Base-by-base conservation (phyloP, 371 early-diverging fungal species). In the Spiromyces aspiralis region DNA sequence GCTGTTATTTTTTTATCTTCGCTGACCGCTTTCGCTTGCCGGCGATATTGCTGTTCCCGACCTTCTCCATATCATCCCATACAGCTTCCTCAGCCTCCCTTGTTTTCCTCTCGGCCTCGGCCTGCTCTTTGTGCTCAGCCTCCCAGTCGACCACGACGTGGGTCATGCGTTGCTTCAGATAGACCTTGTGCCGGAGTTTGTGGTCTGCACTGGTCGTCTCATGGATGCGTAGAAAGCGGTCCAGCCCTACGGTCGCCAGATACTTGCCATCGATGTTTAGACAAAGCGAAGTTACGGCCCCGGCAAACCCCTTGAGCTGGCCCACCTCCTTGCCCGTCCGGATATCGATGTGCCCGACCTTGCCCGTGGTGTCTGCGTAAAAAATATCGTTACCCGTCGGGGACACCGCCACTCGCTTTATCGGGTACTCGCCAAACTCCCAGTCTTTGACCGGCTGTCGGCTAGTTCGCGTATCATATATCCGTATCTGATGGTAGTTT, bases 141-240 rank as follows among this genome's bases (percentile, higher is more conserved):
- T 16, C 16, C 35, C 35, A 35, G 16, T 35, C 35, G 6, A 35
- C 35, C 35, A 35, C 35, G 16, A 91, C 56, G 22, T 73, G 64
- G 2, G 80, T 79, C 49, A 88, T 68, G 4, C 84, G 69, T 60
- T 88, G 88, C 67, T 89, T 91, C 46, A 89, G 60, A 53, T 89
- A 91, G 4, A 74, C 73, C 55, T 84, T 83, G 23, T 82, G 69
- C 6, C 77, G 58, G 47, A 81, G 49, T 43, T 75, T 66, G 27
- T 81, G 70, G 23, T 74, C 69, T 27, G 66, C 66, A 12, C 76
- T 77, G 13, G 54, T 59, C 45, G 74, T 72, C 62, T 87, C 82
- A 58, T 81, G 86, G 1, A 89, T 75, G 20, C 88, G 76, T 49
- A 87, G 53, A 53, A 79, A 80, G 45, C 90, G 72, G 59, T 92